phyloP scores from a whole-genome alignment of 345 rosid species.

The Arabis hirsuta region DNA sequence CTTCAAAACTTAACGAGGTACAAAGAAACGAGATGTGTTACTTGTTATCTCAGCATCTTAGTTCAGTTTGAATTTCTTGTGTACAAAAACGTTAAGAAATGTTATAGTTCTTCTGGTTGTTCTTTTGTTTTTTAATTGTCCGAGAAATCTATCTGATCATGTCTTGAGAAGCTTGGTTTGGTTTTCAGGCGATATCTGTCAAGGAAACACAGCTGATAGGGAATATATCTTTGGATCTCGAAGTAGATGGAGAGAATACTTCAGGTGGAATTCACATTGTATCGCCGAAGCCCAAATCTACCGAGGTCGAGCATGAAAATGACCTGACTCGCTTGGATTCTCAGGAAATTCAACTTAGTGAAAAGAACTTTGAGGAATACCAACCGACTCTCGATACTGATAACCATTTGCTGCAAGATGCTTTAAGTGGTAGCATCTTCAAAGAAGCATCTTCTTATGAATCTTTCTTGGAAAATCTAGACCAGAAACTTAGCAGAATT shows the following conservation, averaged over 20 bases:
- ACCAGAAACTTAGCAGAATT: slow-evolving; percentile 61
- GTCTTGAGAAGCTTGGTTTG: slow-evolving; percentile 34
- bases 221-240: slow-evolving; percentile 63
- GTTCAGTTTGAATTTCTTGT: not conserved
- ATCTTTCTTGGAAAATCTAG: slow-evolving; percentile 65
- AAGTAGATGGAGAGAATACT: slow-evolving; percentile 48
- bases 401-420: slow-evolving; percentile 39
- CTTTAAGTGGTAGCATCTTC: slow-evolving; percentile 37
- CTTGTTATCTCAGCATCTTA: slow-evolving; percentile 18
- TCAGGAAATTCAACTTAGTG: slow-evolving; percentile 30
- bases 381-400: slow-evolving; percentile 38
- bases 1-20: slow-evolving; percentile 80
- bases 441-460: slow-evolving; percentile 56
- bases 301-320: slow-evolving; percentile 33
- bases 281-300: slow-evolving; percentile 56
- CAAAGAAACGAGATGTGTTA: not conserved
- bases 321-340: slow-evolving; percentile 31
- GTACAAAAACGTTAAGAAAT: not conserved
- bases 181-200: slow-evolving; percentile 77
- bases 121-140: not conserved
- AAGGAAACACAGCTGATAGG: slow-evolving; percentile 82
- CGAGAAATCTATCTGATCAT: slow-evolving; percentile 14
- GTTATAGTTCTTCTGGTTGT: not conserved
- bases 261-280: slow-evolving; percentile 63
- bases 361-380: slow-evolving; percentile 37